Evolutionary conservation across 1,284 basidiomycete genomes (phyloP).

Genomic region (Hortiboletus rubellus): DNA sequence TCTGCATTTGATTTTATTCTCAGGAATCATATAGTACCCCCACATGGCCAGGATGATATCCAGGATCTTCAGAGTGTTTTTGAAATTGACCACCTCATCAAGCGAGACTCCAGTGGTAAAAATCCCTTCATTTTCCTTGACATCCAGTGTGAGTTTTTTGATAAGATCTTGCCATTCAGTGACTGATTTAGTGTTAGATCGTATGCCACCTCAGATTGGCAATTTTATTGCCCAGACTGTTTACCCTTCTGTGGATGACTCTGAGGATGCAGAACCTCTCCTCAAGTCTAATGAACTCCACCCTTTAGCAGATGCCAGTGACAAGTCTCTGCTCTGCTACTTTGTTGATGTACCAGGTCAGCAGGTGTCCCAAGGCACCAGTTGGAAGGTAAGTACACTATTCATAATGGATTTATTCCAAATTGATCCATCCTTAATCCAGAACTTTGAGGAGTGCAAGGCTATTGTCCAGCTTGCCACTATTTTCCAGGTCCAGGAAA

Average conservation of each 20-base stretch:
- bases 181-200: constrained; percentile 44
- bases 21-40: constrained; percentile 46
- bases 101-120: constrained; percentile 24
- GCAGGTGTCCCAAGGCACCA: constrained; percentile 41
- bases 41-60: constrained; percentile 56
- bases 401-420: constrained; percentile 5
- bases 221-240: constrained; percentile 63
- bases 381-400: constrained; percentile 43
- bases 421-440: neutral
- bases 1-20: neutral
- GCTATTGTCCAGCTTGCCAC: constrained; percentile 48
- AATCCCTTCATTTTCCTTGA: constrained; percentile 48
- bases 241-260: constrained; percentile 46
- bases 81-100: constrained; percentile 49
- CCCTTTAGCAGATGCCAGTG: constrained; percentile 35
- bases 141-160: constrained; percentile 51
- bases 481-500: constrained; percentile 44
- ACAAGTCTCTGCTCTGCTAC: constrained; percentile 42
- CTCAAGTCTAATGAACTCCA: constrained; percentile 53
- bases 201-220: constrained; percentile 79
- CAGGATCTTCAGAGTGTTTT: constrained; percentile 56
- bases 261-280: constrained; percentile 17
- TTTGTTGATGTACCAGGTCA: constrained; percentile 54
- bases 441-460: constrained; percentile 54
- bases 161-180: neutral